phyloP scores from a whole-genome alignment of 1,284 basidiomycete species.

The Calocybe gambosa region DNA sequence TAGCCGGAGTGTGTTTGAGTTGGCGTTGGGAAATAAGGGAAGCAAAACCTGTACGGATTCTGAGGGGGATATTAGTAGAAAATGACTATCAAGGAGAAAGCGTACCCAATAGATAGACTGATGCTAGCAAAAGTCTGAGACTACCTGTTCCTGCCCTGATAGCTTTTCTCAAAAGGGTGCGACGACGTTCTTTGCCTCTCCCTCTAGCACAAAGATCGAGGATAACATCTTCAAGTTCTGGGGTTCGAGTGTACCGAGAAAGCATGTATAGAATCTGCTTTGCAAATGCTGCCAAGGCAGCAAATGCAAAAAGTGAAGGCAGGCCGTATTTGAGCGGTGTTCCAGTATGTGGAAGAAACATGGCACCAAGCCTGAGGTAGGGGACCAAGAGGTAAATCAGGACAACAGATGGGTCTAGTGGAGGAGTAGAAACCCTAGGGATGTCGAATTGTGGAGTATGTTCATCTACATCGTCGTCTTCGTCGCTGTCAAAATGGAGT shows the following conservation, averaged over 20 bases:
- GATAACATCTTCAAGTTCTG: slow-evolving; percentile 59
- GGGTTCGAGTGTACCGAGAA: slow-evolving; percentile 56
- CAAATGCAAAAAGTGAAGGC: slow-evolving; percentile 46
- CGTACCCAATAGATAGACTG: slow-evolving; percentile 62
- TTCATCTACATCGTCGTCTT: slow-evolving; percentile 32
- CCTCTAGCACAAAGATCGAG: slow-evolving; percentile 55
- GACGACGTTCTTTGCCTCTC: slow-evolving; percentile 38
- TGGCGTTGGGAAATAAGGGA: slow-evolving; percentile 29
- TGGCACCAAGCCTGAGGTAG: slow-evolving; percentile 62
- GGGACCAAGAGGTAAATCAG: slow-evolving; percentile 67
- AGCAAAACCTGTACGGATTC: slow-evolving; percentile 48
- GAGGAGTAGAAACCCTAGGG: slow-evolving; percentile 40
- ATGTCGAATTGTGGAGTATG: slow-evolving; percentile 35
- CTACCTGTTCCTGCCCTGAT: slow-evolving; percentile 37
- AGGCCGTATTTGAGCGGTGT: slow-evolving; percentile 46
- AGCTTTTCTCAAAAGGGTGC: slow-evolving; percentile 34
- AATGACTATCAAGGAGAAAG: slow-evolving; percentile 10
- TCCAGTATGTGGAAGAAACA: slow-evolving; percentile 44
- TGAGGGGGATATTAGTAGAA: slow-evolving; percentile 19
- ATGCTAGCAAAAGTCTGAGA: slow-evolving; percentile 45
- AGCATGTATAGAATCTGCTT: slow-evolving; percentile 72
- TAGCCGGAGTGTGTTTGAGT: slow-evolving; percentile 28
- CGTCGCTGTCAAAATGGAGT: slow-evolving; percentile 46
- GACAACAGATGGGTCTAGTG: slow-evolving; percentile 49
- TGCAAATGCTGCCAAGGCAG: slow-evolving; percentile 51